Conservation (phyloP, 2,329 filamentous ascomycete species). For the Fusarium buxicola region DNA sequence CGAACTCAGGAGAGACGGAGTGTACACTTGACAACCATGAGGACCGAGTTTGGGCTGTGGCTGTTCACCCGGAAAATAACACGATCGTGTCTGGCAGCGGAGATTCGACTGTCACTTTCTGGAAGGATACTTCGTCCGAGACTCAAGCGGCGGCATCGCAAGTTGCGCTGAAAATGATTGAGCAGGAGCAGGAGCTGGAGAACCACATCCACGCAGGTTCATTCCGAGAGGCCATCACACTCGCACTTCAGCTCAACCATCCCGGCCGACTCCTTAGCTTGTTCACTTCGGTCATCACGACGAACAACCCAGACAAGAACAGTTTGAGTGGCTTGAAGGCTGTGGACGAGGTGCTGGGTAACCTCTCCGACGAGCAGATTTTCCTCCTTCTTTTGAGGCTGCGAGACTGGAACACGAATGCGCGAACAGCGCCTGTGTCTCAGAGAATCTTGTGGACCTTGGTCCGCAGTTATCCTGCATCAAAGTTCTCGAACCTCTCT, state of each 20-base stretch:
- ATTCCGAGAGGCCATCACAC: constrained; percentile 91
- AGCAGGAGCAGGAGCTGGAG: constrained; percentile 93
- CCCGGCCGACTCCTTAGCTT: constrained; percentile 86
- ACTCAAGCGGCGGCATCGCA: constrained; percentile 81
- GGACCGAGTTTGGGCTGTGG: constrained; percentile 92
- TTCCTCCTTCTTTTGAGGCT: constrained; percentile 84
- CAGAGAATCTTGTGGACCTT: constrained; percentile 86
- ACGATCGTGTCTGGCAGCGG: constrained; percentile 90
- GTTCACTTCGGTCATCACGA: constrained; percentile 82
- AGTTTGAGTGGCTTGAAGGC: constrained; percentile 73
- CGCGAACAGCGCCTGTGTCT: constrained; percentile 83
- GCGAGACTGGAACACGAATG: constrained; percentile 98
- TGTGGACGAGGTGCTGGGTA: constrained; percentile 87
- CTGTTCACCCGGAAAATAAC: constrained; percentile 75
- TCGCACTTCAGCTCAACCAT: constrained; percentile 94
- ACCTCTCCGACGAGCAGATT: constrained; percentile 85
- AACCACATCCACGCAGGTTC: constrained; percentile 91
- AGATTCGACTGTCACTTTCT: constrained; percentile 94
- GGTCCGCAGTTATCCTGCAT: constrained; percentile 83
- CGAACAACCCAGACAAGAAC: constrained; percentile 67
- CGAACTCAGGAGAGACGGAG: constrained; percentile 83
- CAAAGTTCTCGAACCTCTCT: constrained; percentile 78
- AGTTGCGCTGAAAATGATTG: constrained; percentile 82
- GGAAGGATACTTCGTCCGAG: constrained; percentile 88
- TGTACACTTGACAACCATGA: constrained; percentile 97